Base-by-base conservation (phyloP, 768 basidiomycete genomes). In the Psilocybe cyanescens region DNA sequence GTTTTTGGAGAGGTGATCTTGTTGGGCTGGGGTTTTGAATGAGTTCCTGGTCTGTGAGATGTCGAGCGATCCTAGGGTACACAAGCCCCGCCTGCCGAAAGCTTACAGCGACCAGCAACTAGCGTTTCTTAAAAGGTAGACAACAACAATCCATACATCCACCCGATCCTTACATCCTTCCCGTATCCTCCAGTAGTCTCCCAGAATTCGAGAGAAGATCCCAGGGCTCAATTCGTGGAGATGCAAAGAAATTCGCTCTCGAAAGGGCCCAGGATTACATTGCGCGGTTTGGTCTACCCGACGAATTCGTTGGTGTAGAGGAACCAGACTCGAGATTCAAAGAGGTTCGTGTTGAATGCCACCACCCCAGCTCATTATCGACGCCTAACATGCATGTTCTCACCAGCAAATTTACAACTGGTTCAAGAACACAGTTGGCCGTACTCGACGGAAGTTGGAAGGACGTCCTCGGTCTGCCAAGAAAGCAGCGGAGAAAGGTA, bases 391-490 rank as follows among this genome's bases (percentile, higher is more conserved):
- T 58, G 31, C 55, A 51, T 55, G 68, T 60, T 70, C 64, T 19
- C 62, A 39, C 65, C 74, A 87, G 86, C 86, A 87, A 83, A 86
- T 88, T 59, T 88, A 88, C 76, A 88, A 87, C 66, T 89, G 87
- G 87, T 88, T 86, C 75, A 88, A 88, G 75, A 88, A 88, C 71
- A 87, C 87, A 16, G 82, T 86, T 57, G 87, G 86, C 5, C 78
- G 87, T 33, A 84, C 82, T 6, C 77, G 86, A 57, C 77, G 86
- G 50, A 86, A 86, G 69, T 74, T 82, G 48, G 86, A 86, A 62
- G 85, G 85, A 5, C 76, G 82, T 29, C 80, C 83, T 1, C 76
- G 84, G 47, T 79, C 84, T 41, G 77, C 79, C 48, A 86, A 83
- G 71, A 83, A 81, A 64, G 69, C 75, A 8, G 73, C 81, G 37